Evolutionary conservation across 805 yeast species (phyloP), one percentile per base, ranked within the genome.

Genomic region (Kluyveromyces starmeri): DNA sequence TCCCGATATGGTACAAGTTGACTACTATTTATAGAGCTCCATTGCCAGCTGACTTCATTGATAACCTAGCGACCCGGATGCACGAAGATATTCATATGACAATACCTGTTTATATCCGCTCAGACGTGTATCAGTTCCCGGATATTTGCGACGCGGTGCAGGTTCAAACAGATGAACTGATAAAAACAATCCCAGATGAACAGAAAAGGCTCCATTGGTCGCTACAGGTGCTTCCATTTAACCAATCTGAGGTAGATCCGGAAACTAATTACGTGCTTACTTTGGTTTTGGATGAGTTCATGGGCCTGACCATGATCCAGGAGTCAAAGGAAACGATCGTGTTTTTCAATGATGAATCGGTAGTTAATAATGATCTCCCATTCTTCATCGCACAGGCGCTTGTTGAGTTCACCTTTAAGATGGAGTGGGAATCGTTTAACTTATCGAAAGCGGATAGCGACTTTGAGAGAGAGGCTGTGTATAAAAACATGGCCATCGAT

Each of bases 61-160:
- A 47, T 18, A 43, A 55, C 5, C 41, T 65, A 15, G 55, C 55
- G n/a, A 54, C 56, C 7, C 47, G 64, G 32, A 68, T 66, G 9
- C 54, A 65, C 28, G 44, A 55, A 15, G 78, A 72, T 45, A 40
- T 73, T 2, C 53, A 54, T 16, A 35, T 73, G 27, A 56, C 47
- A 2, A 59, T 72, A 5, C 74, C 73, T 0, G 59, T 71, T 3
- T 64, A 58, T 31, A 44, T 66, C 15, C 53, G 56, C n/a, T 50
- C 51, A 1, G 65, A 65, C 8, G 71, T 70, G 1, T 65, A 75
- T 42, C 54, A 59, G 12, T 76, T 78, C 44, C 88, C 89, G 0
- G 95, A 85, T 51, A 48, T 85, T 13, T 70, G 68, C 2, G 64
- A 64, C 27, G 85, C 81, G 1, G 50, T 70, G 2, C 69, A 70